A percentile compares a stretch with the other conserved stretches of the same genome.
Conservation (phyloP, 1,284 basidiomycete genomes). For the Sanguinoderma infundibulare region DNA sequence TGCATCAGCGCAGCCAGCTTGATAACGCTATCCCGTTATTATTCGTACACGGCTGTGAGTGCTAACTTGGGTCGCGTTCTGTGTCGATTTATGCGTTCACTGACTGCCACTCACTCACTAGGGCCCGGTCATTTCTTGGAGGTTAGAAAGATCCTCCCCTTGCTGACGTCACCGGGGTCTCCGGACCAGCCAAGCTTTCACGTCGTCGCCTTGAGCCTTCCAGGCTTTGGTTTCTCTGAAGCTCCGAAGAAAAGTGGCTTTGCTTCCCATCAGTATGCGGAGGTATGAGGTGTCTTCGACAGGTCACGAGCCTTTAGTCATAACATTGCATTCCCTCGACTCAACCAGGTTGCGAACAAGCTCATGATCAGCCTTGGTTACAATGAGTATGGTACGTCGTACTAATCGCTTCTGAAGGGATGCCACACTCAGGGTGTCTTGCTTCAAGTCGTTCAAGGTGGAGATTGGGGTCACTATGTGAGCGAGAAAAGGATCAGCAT, state of each 20-base stretch:
- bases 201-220: slow-evolving; percentile 57
- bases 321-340: background rate
- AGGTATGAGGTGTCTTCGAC: slow-evolving; percentile 10
- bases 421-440: too few species aligned
- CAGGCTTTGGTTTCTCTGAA: slow-evolving; percentile 59
- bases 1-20: slow-evolving; percentile 41
- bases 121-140: slow-evolving; percentile 67
- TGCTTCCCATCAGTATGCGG: slow-evolving; percentile 17
- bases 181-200: slow-evolving; percentile 57
- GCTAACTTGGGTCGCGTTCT: background rate
- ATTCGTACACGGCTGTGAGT: slow-evolving; percentile 52
- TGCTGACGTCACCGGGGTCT: slow-evolving; percentile 44
- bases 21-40: slow-evolving; percentile 45
- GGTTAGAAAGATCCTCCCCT: slow-evolving; percentile 54
- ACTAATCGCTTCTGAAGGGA: background rate
- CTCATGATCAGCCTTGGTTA: slow-evolving; percentile 53
- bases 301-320: background rate
- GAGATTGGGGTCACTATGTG: slow-evolving; percentile 50
- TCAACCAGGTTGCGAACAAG: slow-evolving; percentile 43
- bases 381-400: slow-evolving; percentile 46
- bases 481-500: slow-evolving; percentile 28
- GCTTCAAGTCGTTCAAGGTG: slow-evolving; percentile 47
- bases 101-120: slow-evolving; percentile 27
- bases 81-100: background rate
- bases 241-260: slow-evolving; percentile 44